A percentile compares a stretch with the other conserved stretches of the same genome.
Conservation (phyloP, 2,329 filamentous ascomycete genomes). For the Hypoxylon sp. region DNA sequence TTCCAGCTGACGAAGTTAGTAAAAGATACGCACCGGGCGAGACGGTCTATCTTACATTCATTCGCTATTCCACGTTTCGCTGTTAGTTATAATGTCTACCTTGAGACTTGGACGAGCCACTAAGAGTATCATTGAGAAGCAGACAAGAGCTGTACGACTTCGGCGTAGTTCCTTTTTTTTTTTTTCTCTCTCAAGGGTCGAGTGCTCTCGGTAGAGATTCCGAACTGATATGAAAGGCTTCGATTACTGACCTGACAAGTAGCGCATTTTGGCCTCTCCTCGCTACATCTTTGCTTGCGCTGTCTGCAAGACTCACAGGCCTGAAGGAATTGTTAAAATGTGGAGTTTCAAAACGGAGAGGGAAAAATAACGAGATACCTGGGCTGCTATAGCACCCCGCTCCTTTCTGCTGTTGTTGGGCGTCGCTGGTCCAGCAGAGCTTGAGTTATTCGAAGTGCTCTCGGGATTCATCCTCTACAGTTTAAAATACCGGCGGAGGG, state of each 20-base stretch:
- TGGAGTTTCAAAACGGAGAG: conserved; percentile 8
- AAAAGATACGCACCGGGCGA: conserved; percentile 22
- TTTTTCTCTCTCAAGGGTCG: conserved; percentile 4
- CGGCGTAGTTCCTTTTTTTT: conserved; percentile 11
- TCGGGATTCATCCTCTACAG: conserved; percentile 45
- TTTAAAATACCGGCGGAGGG: conserved; percentile 24
- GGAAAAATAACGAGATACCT: conserved; percentile 44
- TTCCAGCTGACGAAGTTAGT: conserved; percentile 56
- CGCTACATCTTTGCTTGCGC: conserved; percentile 74
- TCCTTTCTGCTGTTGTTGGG: conserved; percentile 53
- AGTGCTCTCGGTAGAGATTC: conserved; percentile 5
- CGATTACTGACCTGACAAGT: conserved; percentile 57
- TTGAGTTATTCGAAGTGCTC: conserved; percentile 45
- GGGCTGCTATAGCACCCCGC: conserved; percentile 55
- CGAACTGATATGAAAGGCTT: conserved; percentile 19
- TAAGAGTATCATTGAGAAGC: conserved; percentile 19
- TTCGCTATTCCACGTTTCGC: conserved; percentile 45
- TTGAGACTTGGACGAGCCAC: conserved; percentile 20
- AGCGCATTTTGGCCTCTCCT: conserved; percentile 70
- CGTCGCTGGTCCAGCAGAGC: conserved; percentile 51
- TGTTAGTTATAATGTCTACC: conserved; percentile 30
- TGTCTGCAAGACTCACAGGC: conserved; percentile 69
- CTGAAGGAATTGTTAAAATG: conserved; percentile 24
- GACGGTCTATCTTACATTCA: conserved; percentile 41
- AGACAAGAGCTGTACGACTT: conserved; percentile 21